phyloP scores from a whole-genome alignment of 148 eudicot genomes.

The Nepenthes gracilis region DNA sequence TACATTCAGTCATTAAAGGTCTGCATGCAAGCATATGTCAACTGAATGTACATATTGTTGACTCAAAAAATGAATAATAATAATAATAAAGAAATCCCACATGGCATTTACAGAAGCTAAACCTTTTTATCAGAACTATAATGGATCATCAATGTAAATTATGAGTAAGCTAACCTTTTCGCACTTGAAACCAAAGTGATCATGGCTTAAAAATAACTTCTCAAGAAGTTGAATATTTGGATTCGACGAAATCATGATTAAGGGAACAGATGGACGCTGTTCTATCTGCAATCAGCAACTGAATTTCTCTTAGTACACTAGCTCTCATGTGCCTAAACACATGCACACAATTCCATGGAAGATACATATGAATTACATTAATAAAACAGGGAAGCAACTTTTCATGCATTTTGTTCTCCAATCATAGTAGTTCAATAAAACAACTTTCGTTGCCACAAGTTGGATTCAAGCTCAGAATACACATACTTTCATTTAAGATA shows the following conservation, averaged over 20 bases:
- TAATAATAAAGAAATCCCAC: not conserved
- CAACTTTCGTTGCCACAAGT: too few species aligned
- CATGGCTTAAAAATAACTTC: slow-evolving; percentile 40
- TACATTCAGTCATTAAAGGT: too few species aligned
- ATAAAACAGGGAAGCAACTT: not conserved
- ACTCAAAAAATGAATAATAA: not conserved
- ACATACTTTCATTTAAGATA: too few species aligned
- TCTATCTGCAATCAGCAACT: slow-evolving; percentile 24
- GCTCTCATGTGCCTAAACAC: not conserved
- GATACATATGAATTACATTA: not conserved
- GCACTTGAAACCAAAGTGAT: slow-evolving; percentile 47
- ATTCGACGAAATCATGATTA: slow-evolving; percentile 51
- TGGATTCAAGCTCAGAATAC: too few species aligned
- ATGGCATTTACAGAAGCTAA: not conserved
- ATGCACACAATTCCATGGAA: not conserved
- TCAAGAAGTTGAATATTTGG: slow-evolving; percentile 35
- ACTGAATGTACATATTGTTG: too few species aligned
- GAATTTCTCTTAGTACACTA: not conserved
- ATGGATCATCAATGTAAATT: not conserved
- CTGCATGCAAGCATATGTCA: too few species aligned
- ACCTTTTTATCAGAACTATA: not conserved
- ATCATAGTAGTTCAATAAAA: too few species aligned
- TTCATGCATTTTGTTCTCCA: too few species aligned
- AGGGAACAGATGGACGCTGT: slow-evolving; percentile 50
- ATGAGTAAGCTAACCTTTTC: slow-evolving; percentile 46